Evolutionary conservation across 2,329 filamentous ascomycete genomes (phyloP).

Genomic region (Curvularia lunata): DNA sequence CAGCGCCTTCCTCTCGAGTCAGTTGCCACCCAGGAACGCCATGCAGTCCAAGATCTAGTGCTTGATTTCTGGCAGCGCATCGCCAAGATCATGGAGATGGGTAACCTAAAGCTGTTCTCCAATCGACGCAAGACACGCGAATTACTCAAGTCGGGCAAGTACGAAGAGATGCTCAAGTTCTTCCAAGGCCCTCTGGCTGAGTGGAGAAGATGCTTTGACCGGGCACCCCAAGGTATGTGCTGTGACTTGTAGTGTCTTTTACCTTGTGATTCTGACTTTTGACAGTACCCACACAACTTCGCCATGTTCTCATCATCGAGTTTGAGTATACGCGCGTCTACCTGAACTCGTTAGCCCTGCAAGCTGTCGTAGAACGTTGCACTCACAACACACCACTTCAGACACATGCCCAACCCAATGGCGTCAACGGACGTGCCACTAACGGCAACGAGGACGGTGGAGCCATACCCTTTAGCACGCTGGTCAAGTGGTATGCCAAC

Average conservation of each 20-base stretch:
- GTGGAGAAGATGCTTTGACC: slow-evolving; percentile 84
- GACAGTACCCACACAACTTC: slow-evolving; percentile 63
- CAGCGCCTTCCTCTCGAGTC: slow-evolving; percentile 47
- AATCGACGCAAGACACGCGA: slow-evolving; percentile 87
- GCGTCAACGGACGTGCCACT: slow-evolving; percentile 23
- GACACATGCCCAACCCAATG: slow-evolving; percentile 41
- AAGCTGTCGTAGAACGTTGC: slow-evolving; percentile 93
- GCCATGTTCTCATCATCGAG: slow-evolving; percentile 86
- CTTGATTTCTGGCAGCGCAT: slow-evolving; percentile 92
- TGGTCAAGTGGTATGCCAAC: slow-evolving; percentile 61
- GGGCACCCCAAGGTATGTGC: slow-evolving; percentile 61
- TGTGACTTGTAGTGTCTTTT: too few species aligned
- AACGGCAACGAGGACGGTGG: slow-evolving; percentile 44
- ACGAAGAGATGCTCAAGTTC: slow-evolving; percentile 78
- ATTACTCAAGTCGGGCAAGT: slow-evolving; percentile 84
- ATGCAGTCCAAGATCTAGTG: slow-evolving; percentile 60
- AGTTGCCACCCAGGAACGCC: slow-evolving; percentile 45
- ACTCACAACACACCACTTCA: slow-evolving; percentile 69
- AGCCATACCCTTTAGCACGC: slow-evolving; percentile 54
- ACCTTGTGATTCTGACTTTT: slow-evolving; percentile 24
- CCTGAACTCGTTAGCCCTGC: slow-evolving; percentile 89
- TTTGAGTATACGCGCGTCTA: slow-evolving; percentile 96
- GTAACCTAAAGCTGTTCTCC: slow-evolving; percentile 86
- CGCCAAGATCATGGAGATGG: slow-evolving; percentile 88
- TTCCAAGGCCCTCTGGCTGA: slow-evolving; percentile 79